Conservation (phyloP, 331 rosid species). For the Ulmus americana region DNA sequence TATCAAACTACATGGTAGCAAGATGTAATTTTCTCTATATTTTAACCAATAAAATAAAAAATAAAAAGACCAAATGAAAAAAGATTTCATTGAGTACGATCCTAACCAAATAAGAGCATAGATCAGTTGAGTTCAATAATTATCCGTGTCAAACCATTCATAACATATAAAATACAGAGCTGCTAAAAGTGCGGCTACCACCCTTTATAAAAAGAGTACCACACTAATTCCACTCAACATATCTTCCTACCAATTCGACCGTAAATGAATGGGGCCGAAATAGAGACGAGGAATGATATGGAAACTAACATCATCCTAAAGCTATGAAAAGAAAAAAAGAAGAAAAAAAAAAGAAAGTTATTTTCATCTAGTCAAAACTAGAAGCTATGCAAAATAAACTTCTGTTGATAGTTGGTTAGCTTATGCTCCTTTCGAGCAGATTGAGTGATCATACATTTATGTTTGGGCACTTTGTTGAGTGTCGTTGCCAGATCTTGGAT, state of each 20-base stretch:
- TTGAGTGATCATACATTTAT: slow-evolving; percentile 41
- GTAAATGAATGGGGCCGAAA: slow-evolving; percentile 24
- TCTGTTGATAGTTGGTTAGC: slow-evolving; percentile 72
- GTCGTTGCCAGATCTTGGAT: slow-evolving; percentile 44
- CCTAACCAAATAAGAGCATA: no score
- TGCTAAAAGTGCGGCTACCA: slow-evolving; percentile 19
- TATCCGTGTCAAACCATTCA: slow-evolving; percentile 22
- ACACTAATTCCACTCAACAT: slow-evolving; percentile 38
- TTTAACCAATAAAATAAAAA: no score
- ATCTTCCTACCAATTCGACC: slow-evolving; percentile 34
- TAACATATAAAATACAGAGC: slow-evolving; percentile 33
- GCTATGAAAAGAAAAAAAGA: slow-evolving; percentile 11
- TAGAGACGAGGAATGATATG: slow-evolving; percentile 34
- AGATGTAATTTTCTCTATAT: no score
- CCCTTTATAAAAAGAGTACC: slow-evolving; percentile 27
- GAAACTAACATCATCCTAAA: slow-evolving; percentile 41
- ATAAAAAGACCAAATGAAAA: no score
- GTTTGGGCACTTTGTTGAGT: slow-evolving; percentile 48
- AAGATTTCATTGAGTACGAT: not conserved
- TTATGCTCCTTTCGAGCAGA: slow-evolving; percentile 44
- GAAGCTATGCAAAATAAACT: slow-evolving; percentile 45
- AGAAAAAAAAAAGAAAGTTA: not conserved
- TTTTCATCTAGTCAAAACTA: slow-evolving; percentile 36
- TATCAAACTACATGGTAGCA: no score
- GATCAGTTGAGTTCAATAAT: not conserved